Conservation (phyloP, 352 stramenopile genomes). For the Phytophthora fragariaefolia region DNA sequence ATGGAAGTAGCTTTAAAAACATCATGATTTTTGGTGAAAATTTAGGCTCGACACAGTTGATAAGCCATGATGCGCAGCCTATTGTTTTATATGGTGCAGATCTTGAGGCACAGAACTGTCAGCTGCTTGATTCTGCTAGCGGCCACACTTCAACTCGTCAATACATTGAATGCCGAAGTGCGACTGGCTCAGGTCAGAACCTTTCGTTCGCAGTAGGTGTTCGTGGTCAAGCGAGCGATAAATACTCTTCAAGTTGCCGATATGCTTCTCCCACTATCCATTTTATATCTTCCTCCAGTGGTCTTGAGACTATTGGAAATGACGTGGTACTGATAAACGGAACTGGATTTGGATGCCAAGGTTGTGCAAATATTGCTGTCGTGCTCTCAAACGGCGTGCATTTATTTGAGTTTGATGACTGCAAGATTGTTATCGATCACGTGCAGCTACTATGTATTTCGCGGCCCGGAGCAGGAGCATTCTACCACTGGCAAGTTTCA, state of each 20-base stretch:
- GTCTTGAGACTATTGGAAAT: conserved; percentile 41
- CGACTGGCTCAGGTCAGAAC: conserved; percentile 42
- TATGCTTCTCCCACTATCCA: conserved; percentile 47
- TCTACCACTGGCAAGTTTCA: conserved; percentile 48
- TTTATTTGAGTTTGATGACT: conserved; percentile 47
- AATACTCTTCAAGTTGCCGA: conserved; percentile 30
- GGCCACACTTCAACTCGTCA: conserved; percentile 14
- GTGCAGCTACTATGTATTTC: conserved; percentile 46
- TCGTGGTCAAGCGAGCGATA: conserved; percentile 41
- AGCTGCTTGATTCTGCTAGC: conserved; percentile 5
- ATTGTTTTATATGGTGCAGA: conserved; percentile 48
- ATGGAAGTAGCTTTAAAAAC: conserved; percentile 36
- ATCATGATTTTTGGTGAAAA: conserved; percentile 56
- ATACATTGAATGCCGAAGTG: conserved; percentile 48
- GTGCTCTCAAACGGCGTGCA: conserved; percentile 53
- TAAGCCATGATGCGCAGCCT: conserved; percentile 16
- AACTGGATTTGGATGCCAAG: conserved; percentile 51
- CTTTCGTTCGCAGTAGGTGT: conserved; percentile 47
- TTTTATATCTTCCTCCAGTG: conserved; percentile 5
- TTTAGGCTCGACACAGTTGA: conserved; percentile 36
- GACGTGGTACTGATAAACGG: conserved; percentile 49
- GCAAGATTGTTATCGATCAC: conserved; percentile 51
- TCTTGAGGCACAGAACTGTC: conserved; percentile 40
- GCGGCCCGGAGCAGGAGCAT: conserved; percentile 40
- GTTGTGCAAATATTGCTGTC: conserved; percentile 36